Percentiles rank a stretch among this genome's conserved stretches.
Evolutionary conservation across 1,284 basidiomycete genomes (phyloP).

Genomic region (Veloporphyrellus conicus): DNA sequence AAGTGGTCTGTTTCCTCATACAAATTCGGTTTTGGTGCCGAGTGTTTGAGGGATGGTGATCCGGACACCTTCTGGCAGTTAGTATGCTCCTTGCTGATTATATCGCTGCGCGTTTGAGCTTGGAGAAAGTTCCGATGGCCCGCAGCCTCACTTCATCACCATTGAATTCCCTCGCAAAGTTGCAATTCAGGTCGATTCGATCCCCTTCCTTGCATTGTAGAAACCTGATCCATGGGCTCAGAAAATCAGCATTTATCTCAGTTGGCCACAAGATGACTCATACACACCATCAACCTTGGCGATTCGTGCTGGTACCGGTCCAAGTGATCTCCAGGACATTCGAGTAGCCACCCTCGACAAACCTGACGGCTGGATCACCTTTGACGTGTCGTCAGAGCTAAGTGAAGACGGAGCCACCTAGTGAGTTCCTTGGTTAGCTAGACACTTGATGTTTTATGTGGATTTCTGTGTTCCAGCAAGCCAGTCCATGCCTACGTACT

Average conservation of each 20-base stretch:
- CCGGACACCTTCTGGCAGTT: slow-evolving; percentile 98
- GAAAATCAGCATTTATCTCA: slow-evolving; percentile 90
- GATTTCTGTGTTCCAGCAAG: slow-evolving; percentile 48
- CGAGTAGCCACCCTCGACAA: slow-evolving; percentile 81
- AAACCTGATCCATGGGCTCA: slow-evolving; percentile 31
- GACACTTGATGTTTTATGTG: slow-evolving; percentile 1
- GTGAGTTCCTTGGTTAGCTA: slow-evolving; percentile 36
- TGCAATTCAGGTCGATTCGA: slow-evolving; percentile 67
- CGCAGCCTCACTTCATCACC: slow-evolving; percentile 94
- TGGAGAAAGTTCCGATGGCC: slow-evolving; percentile 82
- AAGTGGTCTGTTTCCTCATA: slow-evolving; percentile 97
- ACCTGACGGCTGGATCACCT: slow-evolving; percentile 93
- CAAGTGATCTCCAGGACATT: slow-evolving; percentile 89
- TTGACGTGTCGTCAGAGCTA: slow-evolving; percentile 78
- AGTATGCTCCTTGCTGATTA: slow-evolving; percentile 34
- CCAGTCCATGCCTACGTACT: slow-evolving; percentile 86
- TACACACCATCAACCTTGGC: slow-evolving; percentile 93
- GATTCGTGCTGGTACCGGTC: slow-evolving; percentile 88
- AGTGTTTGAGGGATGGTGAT: slow-evolving; percentile 85
- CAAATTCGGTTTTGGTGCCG: slow-evolving; percentile 95
- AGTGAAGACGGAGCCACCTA: slow-evolving; percentile 72
- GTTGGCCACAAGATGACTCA: slow-evolving; percentile 87
- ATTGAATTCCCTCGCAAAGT: slow-evolving; percentile 91
- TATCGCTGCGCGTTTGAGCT: slow-evolving; percentile 3
- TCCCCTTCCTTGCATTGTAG: background rate